Evolutionary conservation across 257 asterid genomes (phyloP), one percentile per base, ranked within the genome.

Genomic region (Nicotiana tabacum): DNA sequence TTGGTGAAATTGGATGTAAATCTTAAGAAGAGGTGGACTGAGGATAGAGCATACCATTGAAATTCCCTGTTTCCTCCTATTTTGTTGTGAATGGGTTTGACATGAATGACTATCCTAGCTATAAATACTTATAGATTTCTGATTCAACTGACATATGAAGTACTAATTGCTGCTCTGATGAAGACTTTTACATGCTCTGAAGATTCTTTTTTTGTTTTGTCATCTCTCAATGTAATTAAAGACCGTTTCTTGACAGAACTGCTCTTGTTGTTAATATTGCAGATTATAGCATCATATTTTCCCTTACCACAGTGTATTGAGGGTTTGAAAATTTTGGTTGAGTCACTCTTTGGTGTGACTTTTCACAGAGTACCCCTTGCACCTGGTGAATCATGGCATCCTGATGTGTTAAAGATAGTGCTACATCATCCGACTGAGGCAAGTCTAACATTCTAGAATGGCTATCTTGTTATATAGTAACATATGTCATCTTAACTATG

Each of bases 341-440:
- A 91, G 90, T 96, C 99, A 78, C 87, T 96, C 85, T 96, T 96
- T 90, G 95, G 94, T 77, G 93, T 94, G 86, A 89, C 85, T 58
- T 92, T 87, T 84, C 90, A 79, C 39, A 86, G 85, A 83, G 86
- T 89, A 83, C 93, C 98, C 80, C 90, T 93, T 82, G 90, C 88
- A 60, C 98, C 95, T 74, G 97, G 98, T 87, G 99, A 96, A 91
- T 93, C 99, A 82, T 96, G 99, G 99, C 99, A 96, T 86, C 97
- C 94, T 65, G 99, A 96, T 85, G 99, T 96, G 88, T 87, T 93
- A 82, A 96, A 96, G 89, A 85, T 94, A 87, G 89, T 93, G 72
- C 80, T 96, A 78, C 88, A 90, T 84, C 99, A 94, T 92, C 93
- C 95, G 56, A 90, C 91, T 87, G 99, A 96, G 99, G 99, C 93